These are phyloP conservation scores for Botrytis pseudocinerea DNA, from an alignment of 2,329 filamentous ascomycete genomes.

Conservation along the genomic window DNA sequence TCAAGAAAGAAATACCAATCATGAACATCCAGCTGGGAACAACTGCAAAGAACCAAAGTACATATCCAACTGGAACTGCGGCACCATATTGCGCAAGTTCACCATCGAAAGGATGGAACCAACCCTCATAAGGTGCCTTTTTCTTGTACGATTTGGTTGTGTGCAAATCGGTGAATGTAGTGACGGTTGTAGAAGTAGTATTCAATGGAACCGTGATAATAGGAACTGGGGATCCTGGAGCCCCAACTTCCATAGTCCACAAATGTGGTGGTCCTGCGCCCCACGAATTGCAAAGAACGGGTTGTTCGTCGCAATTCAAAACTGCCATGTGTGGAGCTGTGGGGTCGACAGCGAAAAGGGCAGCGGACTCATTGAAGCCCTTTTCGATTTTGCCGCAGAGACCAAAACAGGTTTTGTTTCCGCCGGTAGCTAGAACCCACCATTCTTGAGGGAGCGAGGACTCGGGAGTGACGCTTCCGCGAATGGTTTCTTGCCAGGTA, in stretches of 20 bases:
- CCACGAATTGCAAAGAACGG: slow-evolving; percentile 75
- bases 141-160: slow-evolving; percentile 54
- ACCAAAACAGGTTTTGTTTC: slow-evolving; percentile 74
- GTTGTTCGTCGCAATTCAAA: slow-evolving; percentile 73
- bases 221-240: slow-evolving; percentile 62
- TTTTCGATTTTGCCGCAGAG: slow-evolving; percentile 63
- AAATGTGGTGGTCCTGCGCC: slow-evolving; percentile 63
- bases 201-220: slow-evolving; percentile 68
- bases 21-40: slow-evolving; percentile 77
- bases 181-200: slow-evolving; percentile 64
- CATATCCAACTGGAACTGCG: slow-evolving; percentile 64
- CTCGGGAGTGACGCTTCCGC: slow-evolving; percentile 58
- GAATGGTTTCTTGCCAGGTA: slow-evolving; percentile 71
- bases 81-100: slow-evolving; percentile 62
- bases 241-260: slow-evolving; percentile 68
- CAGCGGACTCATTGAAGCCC: slow-evolving; percentile 66
- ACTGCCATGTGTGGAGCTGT: slow-evolving; percentile 66
- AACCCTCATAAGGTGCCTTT: slow-evolving; percentile 56
- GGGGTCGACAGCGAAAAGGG: slow-evolving; percentile 60
- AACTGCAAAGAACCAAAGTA: slow-evolving; percentile 65
- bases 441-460: slow-evolving; percentile 67
- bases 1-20: slow-evolving; percentile 72
- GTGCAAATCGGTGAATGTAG: slow-evolving; percentile 62
- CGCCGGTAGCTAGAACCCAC: slow-evolving; percentile 72
- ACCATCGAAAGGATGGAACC: slow-evolving; percentile 77